Base-by-base conservation (phyloP, 768 basidiomycete species). In the Boletus rubescentipes region DNA sequence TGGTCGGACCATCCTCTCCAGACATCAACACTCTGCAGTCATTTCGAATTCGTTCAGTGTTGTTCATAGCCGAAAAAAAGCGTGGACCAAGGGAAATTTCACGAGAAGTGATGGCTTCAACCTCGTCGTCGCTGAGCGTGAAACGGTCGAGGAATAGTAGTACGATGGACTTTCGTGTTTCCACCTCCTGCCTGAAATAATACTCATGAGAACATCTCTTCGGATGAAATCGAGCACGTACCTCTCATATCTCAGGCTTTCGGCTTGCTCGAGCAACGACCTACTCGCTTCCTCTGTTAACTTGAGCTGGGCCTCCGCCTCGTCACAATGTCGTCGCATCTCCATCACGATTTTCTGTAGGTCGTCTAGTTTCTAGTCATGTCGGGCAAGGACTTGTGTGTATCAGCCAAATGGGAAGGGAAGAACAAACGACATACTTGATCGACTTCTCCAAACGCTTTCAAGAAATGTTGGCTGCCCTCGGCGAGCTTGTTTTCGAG, bases 21-120 rank as follows among this genome's bases (percentile, higher is more conserved):
- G 87, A 80, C 82, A 98, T 87, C 9, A 99, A 77, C 2, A 93
- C 83, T 42, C 86, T 77, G 67, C 94, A 97, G 65, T 97, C 93
- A 12, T 79, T 79, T 32, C 93, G 79, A 56, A 99, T 95, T 40
- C 73, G 75, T 61, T 90, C 87, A 0, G 91, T 86, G 66, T 89
- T 89, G 69, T 92, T 89, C 85, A 98, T 89, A 0, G 91, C 89
- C 3, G 78, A 73, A 67, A 98, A 98, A 63, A 99, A 87, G 2
- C 75, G 76, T 6, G 76, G 67, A 0, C 88, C 87, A 16, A 97
- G 77, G 6, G 87, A 81, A 5, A 94, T 79, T 30, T 95, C 87
- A 35, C 92, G 75, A 10, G 91, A 92, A 0, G 83, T 84, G 36
- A 99, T 76, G 0, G 87, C 83, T 30, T 87, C 82, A 1, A 81